Evolutionary conservation across 441 rosid species (phyloP), one percentile per base, ranked within the genome.

Genomic region (Daphne laureola): DNA sequence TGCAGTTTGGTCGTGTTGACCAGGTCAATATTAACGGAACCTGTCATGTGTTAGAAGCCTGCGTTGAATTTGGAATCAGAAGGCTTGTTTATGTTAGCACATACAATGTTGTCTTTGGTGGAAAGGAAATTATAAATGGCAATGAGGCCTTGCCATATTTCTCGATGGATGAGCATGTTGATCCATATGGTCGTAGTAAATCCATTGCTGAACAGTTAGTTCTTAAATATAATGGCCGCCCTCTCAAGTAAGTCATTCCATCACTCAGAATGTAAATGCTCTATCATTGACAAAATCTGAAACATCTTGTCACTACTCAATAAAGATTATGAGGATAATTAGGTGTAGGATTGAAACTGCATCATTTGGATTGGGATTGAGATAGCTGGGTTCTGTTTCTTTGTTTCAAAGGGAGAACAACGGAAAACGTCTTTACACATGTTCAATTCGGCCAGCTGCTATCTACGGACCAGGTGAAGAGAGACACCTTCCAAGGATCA

Each of bases 381-480:
- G 11, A 31, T 31, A 31, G 38, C 11, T 31, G 38, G 38, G 6
- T 31, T 26, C 18, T 23, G 45, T 40, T 59, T 54, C 8, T 38
- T 35, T 55, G 55, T 9, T 68, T 43, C 61, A 40, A 38, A 77
- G 81, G 73, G 74, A 80, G 68, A 71, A 71, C 61, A 76, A 56
- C 0, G 75, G 82, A n/a, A 78, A 81, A 55, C 52, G 69, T 57
- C 73, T 89, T 43, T 84, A 81, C 54, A 83, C 98, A 0, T 89
- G 96, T 71, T 90, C 92, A 0, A 53, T 92, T 43, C 96, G 97
- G 55, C 97, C 97, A 31, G 97, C 96, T 49, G 96, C 96, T 49
- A 86, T 92, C 42, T 89, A 92, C 59, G 97, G 97, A 58, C 98
- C 90, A 0, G 96, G 98, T 5, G 96, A 92, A 80, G 96, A 89